Percentiles rank a stretch among this genome's conserved stretches.
phyloP scores from a whole-genome alignment of 2,329 filamentous ascomycete genomes.

The Zymoseptoria passerinii region DNA sequence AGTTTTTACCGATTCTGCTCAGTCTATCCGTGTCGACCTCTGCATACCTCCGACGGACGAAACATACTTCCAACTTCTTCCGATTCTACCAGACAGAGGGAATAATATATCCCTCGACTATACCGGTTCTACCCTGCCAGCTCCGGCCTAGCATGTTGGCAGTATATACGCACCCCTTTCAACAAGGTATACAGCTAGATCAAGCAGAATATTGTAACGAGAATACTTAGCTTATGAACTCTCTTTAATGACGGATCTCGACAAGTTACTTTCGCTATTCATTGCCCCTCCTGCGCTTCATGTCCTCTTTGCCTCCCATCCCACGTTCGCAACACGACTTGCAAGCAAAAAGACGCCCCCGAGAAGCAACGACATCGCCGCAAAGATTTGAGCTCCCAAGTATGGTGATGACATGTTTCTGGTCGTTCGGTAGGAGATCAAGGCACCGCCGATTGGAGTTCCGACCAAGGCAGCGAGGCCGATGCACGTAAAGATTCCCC shows the following conservation, averaged over 20 bases:
- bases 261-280: not conserved
- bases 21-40: too few species aligned
- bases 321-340: conserved; percentile 17
- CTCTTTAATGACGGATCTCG: not conserved
- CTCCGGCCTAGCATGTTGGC: too few species aligned
- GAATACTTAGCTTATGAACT: not conserved
- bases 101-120: too few species aligned
- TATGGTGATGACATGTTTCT: conserved; percentile 13
- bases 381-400: conserved; percentile 21
- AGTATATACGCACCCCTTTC: too few species aligned
- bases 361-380: conserved; percentile 14
- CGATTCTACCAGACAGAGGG: too few species aligned
- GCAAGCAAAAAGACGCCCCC: conserved; percentile 17
- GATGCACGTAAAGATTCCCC: conserved; percentile 19
- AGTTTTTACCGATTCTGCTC: too few species aligned
- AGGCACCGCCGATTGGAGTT: conserved; percentile 22
- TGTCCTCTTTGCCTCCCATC: conserved; percentile 16
- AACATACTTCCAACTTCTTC: too few species aligned
- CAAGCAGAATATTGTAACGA: not conserved
- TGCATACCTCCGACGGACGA: too few species aligned
- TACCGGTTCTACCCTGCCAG: too few species aligned
- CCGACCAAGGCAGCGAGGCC: conserved; percentile 20
- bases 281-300: not conserved
- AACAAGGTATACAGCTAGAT: not conserved
- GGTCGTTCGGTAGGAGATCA: conserved; percentile 14